A percentile compares a stretch with the other conserved stretches of the same genome.
These are phyloP conservation scores for Kodamaea sagamina DNA, from an alignment of 805 yeast genomes.

Conservation along the genomic window DNA sequence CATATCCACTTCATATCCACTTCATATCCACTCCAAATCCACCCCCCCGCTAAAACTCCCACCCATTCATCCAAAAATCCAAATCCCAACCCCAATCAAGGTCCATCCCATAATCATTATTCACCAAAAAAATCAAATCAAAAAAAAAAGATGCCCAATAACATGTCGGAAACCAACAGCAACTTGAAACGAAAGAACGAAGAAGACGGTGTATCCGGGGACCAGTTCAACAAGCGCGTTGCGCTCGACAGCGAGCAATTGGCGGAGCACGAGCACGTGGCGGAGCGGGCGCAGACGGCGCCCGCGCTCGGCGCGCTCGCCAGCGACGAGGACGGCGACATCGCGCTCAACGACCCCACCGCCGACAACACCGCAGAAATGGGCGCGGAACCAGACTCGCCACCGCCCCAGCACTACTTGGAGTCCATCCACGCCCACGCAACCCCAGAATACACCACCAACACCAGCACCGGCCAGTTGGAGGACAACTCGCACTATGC, in stretches of 20 bases:
- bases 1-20: too few species aligned
- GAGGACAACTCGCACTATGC: constrained; percentile 6
- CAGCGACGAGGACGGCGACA: constrained; percentile 4
- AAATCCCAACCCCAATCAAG: too few species aligned
- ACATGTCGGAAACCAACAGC: constrained; percentile 23
- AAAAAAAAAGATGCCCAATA: constrained; percentile 7
- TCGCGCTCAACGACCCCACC: neutral
- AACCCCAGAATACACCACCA: constrained; percentile 1
- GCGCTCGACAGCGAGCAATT: constrained; percentile 67
- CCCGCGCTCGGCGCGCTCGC: constrained; percentile 27
- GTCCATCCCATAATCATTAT: too few species aligned
- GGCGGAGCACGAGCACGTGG: constrained; percentile 43
- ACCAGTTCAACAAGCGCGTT: constrained; percentile 61
- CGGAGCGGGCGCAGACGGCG: constrained; percentile 46
- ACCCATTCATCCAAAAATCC: too few species aligned
- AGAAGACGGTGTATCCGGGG: constrained; percentile 48
- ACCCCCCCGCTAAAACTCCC: too few species aligned
- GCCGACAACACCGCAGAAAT: too few species aligned
- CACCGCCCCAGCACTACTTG: neutral
- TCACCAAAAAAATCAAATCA: neutral
- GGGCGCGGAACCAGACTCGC: neutral
- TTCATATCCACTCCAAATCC: too few species aligned
- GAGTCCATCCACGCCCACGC: neutral
- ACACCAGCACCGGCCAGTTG: constrained; percentile 4
- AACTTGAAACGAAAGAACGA: constrained; percentile 69